Evolutionary conservation across 2,329 filamentous ascomycete species (phyloP).

Genomic region (Nigrospora sphaerica): DNA sequence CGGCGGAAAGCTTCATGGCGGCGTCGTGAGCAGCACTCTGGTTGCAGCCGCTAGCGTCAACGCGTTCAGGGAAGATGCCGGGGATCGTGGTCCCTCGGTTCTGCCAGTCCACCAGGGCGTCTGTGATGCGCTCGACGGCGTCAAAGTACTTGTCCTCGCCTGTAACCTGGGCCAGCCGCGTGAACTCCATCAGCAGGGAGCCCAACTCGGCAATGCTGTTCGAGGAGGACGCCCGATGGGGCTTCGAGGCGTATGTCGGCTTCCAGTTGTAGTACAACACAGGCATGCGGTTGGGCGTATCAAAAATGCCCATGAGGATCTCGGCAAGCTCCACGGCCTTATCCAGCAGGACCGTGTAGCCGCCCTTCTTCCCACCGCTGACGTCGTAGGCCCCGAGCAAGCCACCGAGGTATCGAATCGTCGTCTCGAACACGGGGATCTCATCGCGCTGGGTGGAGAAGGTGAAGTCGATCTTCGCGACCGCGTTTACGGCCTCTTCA

Average conservation of each 20-base stretch:
- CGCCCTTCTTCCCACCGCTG: slow-evolving; percentile 50
- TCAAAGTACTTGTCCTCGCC: slow-evolving; percentile 80
- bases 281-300: slow-evolving; percentile 92
- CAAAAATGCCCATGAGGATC: slow-evolving; percentile 65
- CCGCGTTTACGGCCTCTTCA: slow-evolving; percentile 51
- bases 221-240: slow-evolving; percentile 50
- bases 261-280: slow-evolving; percentile 74
- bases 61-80: slow-evolving; percentile 70
- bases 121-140: slow-evolving; percentile 76
- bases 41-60: slow-evolving; percentile 79
- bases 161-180: slow-evolving; percentile 78
- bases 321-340: slow-evolving; percentile 69
- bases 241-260: slow-evolving; percentile 54
- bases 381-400: slow-evolving; percentile 82
- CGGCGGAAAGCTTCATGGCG: slow-evolving; percentile 9
- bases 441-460: slow-evolving; percentile 51
- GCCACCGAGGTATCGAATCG: slow-evolving; percentile 85
- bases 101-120: slow-evolving; percentile 72
- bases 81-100: slow-evolving; percentile 59
- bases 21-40: slow-evolving; percentile 36
- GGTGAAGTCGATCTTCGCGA: slow-evolving; percentile 70
- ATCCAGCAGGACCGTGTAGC: slow-evolving; percentile 58
- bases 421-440: slow-evolving; percentile 90
- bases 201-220: slow-evolving; percentile 63
- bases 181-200: slow-evolving; percentile 82